phyloP scores from a whole-genome alignment of 169 alveolate species.

The Fabrea salina region DNA sequence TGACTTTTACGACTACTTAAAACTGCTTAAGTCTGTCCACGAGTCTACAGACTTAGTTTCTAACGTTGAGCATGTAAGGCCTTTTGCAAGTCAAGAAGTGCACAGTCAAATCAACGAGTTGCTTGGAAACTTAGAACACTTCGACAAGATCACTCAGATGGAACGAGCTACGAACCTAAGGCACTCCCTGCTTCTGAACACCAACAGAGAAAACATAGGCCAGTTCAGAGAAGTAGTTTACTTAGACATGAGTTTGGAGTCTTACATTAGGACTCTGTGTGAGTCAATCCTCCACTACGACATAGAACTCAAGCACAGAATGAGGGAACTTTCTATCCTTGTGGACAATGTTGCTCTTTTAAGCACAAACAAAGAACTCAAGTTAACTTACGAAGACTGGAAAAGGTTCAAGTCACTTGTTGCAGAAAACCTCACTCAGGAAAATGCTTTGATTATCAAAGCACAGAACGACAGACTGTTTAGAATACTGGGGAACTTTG shows the following conservation, averaged over 20 bases:
- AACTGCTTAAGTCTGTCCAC: constrained; percentile 72
- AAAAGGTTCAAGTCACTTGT: constrained; percentile 42
- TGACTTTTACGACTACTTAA: constrained; percentile 72
- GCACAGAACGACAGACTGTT: constrained; percentile 54
- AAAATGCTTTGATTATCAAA: constrained; percentile 55
- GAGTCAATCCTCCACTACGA: constrained; percentile 59
- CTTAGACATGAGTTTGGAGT: constrained; percentile 76
- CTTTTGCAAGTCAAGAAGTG: constrained; percentile 47
- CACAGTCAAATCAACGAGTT: constrained; percentile 48
- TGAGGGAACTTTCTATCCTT: constrained; percentile 54
- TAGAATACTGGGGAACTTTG: constrained; percentile 51
- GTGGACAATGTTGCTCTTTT: constrained; percentile 46
- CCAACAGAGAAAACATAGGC: constrained; percentile 37
- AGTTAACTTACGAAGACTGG: constrained; percentile 68
- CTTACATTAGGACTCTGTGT: constrained; percentile 49
- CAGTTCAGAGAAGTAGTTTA: constrained; percentile 76
- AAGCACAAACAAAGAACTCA: constrained; percentile 55
- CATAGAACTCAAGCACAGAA: constrained; percentile 45
- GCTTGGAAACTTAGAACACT: constrained; percentile 41
- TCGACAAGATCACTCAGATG: constrained; percentile 54
- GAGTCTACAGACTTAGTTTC: constrained; percentile 67
- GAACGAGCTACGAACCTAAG: constrained; percentile 57
- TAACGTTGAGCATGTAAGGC: constrained; percentile 60
- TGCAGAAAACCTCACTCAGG: constrained; percentile 43
- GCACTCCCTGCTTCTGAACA: constrained; percentile 30